These are phyloP conservation scores for Candida silvatica DNA, from an alignment of 805 yeast species.

Conservation along the genomic window DNA sequence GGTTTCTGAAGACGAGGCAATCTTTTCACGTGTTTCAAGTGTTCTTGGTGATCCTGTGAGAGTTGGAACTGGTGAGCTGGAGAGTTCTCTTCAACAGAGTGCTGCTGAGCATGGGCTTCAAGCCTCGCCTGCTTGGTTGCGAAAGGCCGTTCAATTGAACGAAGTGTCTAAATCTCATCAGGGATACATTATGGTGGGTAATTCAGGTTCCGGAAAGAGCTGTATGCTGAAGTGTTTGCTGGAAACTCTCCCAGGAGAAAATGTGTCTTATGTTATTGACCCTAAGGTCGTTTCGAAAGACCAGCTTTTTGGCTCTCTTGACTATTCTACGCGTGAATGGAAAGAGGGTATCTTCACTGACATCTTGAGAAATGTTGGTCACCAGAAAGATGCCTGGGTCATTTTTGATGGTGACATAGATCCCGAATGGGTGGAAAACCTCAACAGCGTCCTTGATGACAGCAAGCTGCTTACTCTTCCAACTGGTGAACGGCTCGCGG, in stretches of 20 bases:
- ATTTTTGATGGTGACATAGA: constrained; percentile 90
- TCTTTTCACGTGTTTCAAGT: no score
- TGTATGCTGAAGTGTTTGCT: constrained; percentile 41
- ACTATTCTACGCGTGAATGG: constrained; percentile 82
- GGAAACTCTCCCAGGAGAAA: constrained; percentile 32
- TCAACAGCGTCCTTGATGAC: constrained; percentile 88
- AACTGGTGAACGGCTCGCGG: constrained; percentile 73
- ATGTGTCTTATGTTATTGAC: constrained; percentile 44
- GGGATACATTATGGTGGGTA: constrained; percentile 78
- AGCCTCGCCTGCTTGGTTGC: constrained; percentile 29
- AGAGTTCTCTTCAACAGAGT: no score
- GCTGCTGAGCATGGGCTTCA: no score
- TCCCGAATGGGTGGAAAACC: constrained; percentile 87
- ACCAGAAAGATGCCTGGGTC: constrained; percentile 61
- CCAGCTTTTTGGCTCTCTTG: constrained; percentile 60
- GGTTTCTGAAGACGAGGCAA: constrained; percentile 41
- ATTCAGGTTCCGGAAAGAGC: constrained; percentile 69
- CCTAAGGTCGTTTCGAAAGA: constrained; percentile 68
- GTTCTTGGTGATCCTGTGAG: no score
- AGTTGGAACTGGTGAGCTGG: no score
- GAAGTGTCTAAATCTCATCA: constrained; percentile 57
- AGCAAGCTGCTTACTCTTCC: constrained; percentile 76
- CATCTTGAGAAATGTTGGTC: constrained; percentile 47
- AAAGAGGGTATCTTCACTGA: constrained; percentile 76
- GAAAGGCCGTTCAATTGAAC: constrained; percentile 51